These are phyloP conservation scores for Aeschynomene evenia DNA, from an alignment of 306 rosid genomes.

Conservation along the genomic window DNA sequence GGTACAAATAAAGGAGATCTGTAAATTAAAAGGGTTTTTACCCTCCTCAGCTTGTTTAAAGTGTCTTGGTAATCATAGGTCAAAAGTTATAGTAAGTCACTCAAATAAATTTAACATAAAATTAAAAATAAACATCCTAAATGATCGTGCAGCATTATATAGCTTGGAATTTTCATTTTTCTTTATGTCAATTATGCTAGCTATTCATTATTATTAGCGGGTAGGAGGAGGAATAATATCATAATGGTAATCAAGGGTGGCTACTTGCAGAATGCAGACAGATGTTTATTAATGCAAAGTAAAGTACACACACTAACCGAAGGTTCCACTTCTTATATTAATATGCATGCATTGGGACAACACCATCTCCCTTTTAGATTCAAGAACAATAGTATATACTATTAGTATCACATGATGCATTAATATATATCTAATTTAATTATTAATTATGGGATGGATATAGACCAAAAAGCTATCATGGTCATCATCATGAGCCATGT, in stretches of 20 bases:
- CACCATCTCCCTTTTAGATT: not conserved
- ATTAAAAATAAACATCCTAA: not conserved
- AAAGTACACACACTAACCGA: slow-evolving; percentile 23
- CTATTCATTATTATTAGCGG: slow-evolving; percentile 4
- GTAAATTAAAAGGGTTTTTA: too few species aligned
- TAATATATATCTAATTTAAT: not conserved
- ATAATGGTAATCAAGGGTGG: slow-evolving; percentile 21
- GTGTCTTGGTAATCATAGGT: not conserved
- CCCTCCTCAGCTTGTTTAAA: too few species aligned
- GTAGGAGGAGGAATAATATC: slow-evolving; percentile 13
- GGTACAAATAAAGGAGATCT: too few species aligned
- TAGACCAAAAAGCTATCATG: slow-evolving; percentile 15
- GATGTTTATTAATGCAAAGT: slow-evolving; percentile 16
- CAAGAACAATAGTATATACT: not conserved
- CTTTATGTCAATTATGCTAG: not conserved
- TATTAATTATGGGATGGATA: not conserved
- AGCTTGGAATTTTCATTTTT: not conserved
- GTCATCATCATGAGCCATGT: slow-evolving; percentile 18
- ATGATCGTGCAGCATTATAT: too few species aligned
- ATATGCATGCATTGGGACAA: slow-evolving; percentile 18
- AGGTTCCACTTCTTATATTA: not conserved
- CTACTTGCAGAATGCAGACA: not conserved
- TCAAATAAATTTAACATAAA: not conserved
- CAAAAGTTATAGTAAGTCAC: not conserved
- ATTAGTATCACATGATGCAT: not conserved